A percentile compares a stretch with the other conserved stretches of the same genome.
Conservation (phyloP, 352 stramenopile genomes). For the Globisporangium takayamanum region DNA sequence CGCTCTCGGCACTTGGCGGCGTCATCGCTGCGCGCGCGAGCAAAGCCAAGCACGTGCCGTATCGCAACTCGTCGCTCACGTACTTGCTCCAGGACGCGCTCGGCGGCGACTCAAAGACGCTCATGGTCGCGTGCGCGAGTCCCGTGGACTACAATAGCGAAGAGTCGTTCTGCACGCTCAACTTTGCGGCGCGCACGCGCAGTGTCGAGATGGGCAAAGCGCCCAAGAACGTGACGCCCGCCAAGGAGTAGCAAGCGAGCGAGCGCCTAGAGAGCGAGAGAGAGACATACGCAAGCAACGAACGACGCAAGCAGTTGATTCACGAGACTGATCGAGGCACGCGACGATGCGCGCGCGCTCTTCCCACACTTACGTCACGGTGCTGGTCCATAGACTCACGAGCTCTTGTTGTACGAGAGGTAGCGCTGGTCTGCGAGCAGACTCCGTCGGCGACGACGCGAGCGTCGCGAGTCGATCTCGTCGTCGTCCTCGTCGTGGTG, state of each 20-base stretch:
- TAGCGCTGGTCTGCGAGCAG: conserved; percentile 1
- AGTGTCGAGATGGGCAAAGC: conserved; percentile 89
- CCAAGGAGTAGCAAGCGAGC: conserved; percentile 18
- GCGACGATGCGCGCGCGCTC: no score
- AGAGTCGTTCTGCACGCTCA: conserved; percentile 91
- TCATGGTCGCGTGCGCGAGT: conserved; percentile 90
- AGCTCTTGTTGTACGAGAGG: not conserved
- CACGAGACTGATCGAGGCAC: no score
- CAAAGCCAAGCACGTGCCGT: conserved; percentile 91
- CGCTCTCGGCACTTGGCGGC: conserved; percentile 94
- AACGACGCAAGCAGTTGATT: no score
- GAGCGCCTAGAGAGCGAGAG: no score
- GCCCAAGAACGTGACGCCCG: conserved; percentile 70
- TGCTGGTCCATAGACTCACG: no score
- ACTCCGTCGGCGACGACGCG: conserved; percentile 22
- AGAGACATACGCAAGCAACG: no score
- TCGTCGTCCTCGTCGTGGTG: conserved; percentile 17
- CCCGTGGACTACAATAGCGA: conserved; percentile 89
- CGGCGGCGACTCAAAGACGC: conserved; percentile 87
- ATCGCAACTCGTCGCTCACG: conserved; percentile 93
- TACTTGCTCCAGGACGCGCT: conserved; percentile 92
- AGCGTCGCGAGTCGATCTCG: conserved; percentile 25
- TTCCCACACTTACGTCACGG: no score
- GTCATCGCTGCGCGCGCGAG: conserved; percentile 91
- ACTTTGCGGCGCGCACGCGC: conserved; percentile 83